Evolutionary conservation across 2,329 filamentous ascomycete genomes (phyloP).

Genomic region (Bipolaris zeicola): DNA sequence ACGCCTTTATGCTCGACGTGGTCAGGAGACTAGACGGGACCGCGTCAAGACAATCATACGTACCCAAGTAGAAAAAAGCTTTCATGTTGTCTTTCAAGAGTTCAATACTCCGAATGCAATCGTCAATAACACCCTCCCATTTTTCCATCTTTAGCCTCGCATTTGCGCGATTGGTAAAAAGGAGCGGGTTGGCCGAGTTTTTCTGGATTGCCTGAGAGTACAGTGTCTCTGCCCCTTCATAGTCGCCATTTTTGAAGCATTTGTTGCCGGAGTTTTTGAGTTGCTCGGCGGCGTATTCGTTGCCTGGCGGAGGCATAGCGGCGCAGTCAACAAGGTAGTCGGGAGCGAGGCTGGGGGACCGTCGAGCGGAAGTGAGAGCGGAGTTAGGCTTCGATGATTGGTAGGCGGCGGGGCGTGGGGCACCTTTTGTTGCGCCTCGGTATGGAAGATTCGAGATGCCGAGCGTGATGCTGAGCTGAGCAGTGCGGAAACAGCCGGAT

Average conservation of each 20-base stretch:
- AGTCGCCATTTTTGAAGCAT: conserved; percentile 70
- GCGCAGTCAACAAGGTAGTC: conserved; percentile 1
- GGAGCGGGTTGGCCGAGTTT: conserved; percentile 75
- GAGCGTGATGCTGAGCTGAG: conserved; percentile 22
- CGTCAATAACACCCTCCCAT: conserved; percentile 76
- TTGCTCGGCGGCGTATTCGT: conserved; percentile 52
- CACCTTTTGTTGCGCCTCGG: conserved; percentile 17
- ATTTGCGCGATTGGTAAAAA: conserved; percentile 91
- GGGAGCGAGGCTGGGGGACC: conserved; percentile 3
- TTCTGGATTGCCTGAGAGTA: conserved; percentile 82
- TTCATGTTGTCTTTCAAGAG: conserved; percentile 74
- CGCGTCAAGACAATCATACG: conserved; percentile 9
- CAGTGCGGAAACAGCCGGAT: conserved; percentile 13
- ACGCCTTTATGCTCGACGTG: background rate
- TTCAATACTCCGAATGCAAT: conserved; percentile 76
- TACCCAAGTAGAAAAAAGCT: conserved; percentile 75
- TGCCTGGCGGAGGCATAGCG: conserved; percentile 35
- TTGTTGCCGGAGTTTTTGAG: conserved; percentile 64
- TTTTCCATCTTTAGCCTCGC: conserved; percentile 74
- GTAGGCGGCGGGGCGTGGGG: conserved; percentile 26
- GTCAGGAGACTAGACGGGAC: background rate
- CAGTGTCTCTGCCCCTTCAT: conserved; percentile 66
- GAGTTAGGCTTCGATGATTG: conserved; percentile 31
- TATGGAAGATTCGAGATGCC: conserved; percentile 35
- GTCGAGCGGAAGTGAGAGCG: conserved; percentile 25